Percentiles rank a stretch among this genome's conserved stretches.
These are phyloP conservation scores for Atkinsonella hypoxylon DNA, from an alignment of 2,329 filamentous ascomycete genomes.

Conservation along the genomic window DNA sequence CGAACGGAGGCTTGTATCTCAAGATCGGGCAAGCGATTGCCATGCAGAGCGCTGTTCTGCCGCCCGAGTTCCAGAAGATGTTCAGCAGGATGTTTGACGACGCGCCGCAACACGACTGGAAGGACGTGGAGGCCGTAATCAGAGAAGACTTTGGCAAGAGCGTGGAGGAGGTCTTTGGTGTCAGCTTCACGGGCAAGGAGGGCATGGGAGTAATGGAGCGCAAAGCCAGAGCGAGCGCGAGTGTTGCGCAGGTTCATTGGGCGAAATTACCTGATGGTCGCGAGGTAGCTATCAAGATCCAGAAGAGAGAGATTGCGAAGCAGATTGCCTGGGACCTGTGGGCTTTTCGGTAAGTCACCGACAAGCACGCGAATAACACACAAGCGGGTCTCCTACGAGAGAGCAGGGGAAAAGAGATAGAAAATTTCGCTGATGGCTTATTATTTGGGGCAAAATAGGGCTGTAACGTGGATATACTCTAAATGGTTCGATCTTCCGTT, in stretches of 20 bases:
- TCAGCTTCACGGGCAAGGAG: slow-evolving; percentile 65
- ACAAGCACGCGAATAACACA: background rate
- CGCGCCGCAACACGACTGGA: slow-evolving; percentile 85
- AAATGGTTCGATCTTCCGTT: slow-evolving; percentile 88
- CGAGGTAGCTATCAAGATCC: slow-evolving; percentile 91
- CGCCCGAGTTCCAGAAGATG: slow-evolving; percentile 92
- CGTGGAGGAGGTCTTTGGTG: slow-evolving; percentile 83
- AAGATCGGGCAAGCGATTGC: slow-evolving; percentile 98
- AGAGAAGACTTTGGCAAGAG: slow-evolving; percentile 78
- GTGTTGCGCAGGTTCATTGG: slow-evolving; percentile 96
- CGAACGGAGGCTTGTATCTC: slow-evolving; percentile 87
- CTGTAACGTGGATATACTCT: slow-evolving; percentile 72
- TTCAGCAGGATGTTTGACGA: slow-evolving; percentile 96
- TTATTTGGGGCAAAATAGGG: slow-evolving; percentile 31
- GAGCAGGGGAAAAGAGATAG: no score
- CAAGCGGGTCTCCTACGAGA: no score
- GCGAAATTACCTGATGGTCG: slow-evolving; percentile 73
- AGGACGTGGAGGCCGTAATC: slow-evolving; percentile 74
- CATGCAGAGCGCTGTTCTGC: slow-evolving; percentile 91
- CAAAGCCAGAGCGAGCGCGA: slow-evolving; percentile 61
- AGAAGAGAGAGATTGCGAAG: slow-evolving; percentile 85
- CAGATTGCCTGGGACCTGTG: slow-evolving; percentile 93
- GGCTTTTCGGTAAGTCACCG: slow-evolving; percentile 64
- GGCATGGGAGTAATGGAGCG: slow-evolving; percentile 52
- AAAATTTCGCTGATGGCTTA: background rate